A percentile compares a stretch with the other conserved stretches of the same genome.
Evolutionary conservation across 352 stramenopile genomes (phyloP).

Genomic region (Blastocystis sp.): DNA sequence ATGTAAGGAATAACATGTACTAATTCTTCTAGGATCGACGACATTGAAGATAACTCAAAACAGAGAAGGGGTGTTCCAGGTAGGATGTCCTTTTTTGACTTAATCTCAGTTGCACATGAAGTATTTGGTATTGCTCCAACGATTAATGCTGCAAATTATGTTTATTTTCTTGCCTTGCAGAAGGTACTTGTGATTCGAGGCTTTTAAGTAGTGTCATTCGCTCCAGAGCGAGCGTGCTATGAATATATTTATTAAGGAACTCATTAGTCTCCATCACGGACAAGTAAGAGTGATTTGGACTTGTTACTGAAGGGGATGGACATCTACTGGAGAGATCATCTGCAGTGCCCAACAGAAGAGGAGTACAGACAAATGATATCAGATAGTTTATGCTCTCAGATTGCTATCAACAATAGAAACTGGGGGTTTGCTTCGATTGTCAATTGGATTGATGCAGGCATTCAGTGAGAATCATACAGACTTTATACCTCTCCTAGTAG

Average conservation of each 20-base stretch:
- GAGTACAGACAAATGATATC: conserved; percentile 89
- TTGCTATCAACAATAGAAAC: conserved; percentile 76
- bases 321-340: conserved; percentile 87
- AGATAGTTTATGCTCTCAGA: conserved; percentile 75
- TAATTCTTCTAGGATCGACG: conserved; percentile 80
- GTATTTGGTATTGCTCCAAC: conserved; percentile 90
- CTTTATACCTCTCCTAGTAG: conserved; percentile 73
- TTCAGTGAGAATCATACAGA: conserved; percentile 76
- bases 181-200: background rate
- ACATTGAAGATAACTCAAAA: conserved; percentile 95
- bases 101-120: conserved; percentile 81
- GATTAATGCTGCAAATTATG: conserved; percentile 95
- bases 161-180: conserved; percentile 93
- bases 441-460: conserved; percentile 87
- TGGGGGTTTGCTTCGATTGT: conserved; percentile 89
- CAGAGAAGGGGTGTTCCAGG: conserved; percentile 82
- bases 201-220: conserved; percentile 74
- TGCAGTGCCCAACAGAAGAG: conserved; percentile 83
- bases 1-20: conserved; percentile 89
- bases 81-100: background rate
- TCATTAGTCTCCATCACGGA: conserved; percentile 80
- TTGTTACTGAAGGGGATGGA: conserved; percentile 88
- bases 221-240: conserved; percentile 80
- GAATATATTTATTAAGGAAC: conserved; percentile 87
- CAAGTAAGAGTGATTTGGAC: background rate